These are phyloP conservation scores for Miscanthus lutarioriparius DNA, from an alignment of 176 grass and related monocot genomes.

Conservation along the genomic window DNA sequence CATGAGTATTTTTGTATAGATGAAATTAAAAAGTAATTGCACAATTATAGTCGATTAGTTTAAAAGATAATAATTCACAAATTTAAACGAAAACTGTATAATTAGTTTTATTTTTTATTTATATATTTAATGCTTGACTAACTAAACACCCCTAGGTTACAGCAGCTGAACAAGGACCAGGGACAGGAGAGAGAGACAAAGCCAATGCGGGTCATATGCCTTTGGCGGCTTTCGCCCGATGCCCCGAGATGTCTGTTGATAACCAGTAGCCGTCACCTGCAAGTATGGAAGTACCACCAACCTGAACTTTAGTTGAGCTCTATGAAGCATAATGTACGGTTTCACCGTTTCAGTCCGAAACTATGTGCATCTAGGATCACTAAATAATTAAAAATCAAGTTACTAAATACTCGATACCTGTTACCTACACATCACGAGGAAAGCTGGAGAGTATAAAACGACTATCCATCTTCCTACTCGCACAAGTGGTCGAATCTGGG, in stretches of 20 bases:
- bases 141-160: too few species aligned
- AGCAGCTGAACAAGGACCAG: background rate
- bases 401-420: background rate
- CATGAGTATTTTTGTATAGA: too few species aligned
- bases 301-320: background rate
- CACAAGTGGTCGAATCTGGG: background rate
- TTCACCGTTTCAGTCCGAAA: background rate
- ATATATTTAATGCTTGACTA: too few species aligned
- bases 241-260: background rate
- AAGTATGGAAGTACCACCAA: background rate
- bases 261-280: slow-evolving; percentile 6
- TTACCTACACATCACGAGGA: background rate
- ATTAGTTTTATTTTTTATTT: too few species aligned
- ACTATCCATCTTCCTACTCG: background rate
- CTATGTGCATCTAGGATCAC: background rate
- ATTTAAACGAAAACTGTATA: too few species aligned
- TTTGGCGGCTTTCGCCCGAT: background rate
- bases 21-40: too few species aligned
- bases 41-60: too few species aligned
- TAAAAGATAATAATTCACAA: too few species aligned
- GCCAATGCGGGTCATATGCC: background rate
- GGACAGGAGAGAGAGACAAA: background rate
- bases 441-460: background rate
- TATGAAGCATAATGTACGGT: background rate
- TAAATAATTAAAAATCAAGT: background rate